phyloP scores from a whole-genome alignment of 2,329 filamentous ascomycete genomes.

The Hypoxylon sp. region DNA sequence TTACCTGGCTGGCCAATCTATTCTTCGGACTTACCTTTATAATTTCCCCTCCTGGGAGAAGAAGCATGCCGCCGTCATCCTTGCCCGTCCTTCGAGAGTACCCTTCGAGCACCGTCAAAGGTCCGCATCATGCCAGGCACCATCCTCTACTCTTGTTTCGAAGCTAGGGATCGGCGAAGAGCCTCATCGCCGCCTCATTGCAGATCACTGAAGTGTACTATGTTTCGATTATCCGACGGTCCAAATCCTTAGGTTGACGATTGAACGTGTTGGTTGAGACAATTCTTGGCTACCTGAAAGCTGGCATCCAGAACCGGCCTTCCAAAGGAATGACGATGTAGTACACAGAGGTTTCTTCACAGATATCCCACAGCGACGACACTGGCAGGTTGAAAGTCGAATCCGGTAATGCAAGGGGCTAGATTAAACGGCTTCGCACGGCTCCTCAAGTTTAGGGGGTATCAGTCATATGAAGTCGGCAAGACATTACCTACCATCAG shows the following conservation, averaged over 20 bases:
- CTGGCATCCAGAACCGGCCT: background rate
- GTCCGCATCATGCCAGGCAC: slow-evolving; percentile 32
- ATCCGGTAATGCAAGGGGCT: slow-evolving; percentile 1
- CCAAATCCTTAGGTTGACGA: background rate
- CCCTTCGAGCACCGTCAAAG: slow-evolving; percentile 10
- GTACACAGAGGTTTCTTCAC: too few species aligned
- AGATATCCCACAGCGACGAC: too few species aligned
- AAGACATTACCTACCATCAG: background rate
- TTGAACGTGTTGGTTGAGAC: background rate
- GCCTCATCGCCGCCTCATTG: slow-evolving; percentile 34
- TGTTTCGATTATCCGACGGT: slow-evolving; percentile 13
- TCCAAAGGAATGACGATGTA: background rate
- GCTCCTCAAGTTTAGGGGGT: slow-evolving; percentile 8
- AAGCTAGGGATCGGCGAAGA: slow-evolving; percentile 29
- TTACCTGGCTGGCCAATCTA: background rate
- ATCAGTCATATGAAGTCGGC: slow-evolving; percentile 5
- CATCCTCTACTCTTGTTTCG: slow-evolving; percentile 7
- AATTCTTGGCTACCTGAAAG: background rate
- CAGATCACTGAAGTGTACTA: slow-evolving; percentile 19
- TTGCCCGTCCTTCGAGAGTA: slow-evolving; percentile 7
- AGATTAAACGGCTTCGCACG: slow-evolving; percentile 4
- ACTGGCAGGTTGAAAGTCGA: background rate
- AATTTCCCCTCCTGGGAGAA: slow-evolving; percentile 9
- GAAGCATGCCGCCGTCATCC: slow-evolving; percentile 2
- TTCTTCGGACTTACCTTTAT: background rate